phyloP scores from a whole-genome alignment of 768 basidiomycete species.

The Boletales sp. region DNA sequence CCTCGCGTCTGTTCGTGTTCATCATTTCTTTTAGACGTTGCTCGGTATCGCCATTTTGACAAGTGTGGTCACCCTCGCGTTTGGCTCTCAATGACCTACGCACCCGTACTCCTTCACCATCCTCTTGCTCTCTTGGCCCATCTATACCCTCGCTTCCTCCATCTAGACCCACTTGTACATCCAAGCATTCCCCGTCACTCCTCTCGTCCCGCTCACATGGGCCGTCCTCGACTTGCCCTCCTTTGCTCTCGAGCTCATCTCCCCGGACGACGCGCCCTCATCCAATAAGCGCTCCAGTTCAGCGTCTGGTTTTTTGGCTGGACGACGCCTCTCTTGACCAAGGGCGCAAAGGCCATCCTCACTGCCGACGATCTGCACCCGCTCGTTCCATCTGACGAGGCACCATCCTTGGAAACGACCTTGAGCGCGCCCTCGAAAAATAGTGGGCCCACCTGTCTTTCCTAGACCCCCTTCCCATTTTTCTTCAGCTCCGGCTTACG shows the following conservation, averaged over 20 bases:
- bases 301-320: conserved; percentile 89
- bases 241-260: conserved; percentile 65
- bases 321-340: conserved; percentile 73
- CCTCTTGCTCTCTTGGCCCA: conserved; percentile 81
- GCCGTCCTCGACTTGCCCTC: conserved; percentile 47
- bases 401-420: conserved; percentile 55
- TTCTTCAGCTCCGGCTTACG: conserved; percentile 57
- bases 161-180: conserved; percentile 61
- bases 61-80: too few relatives aligned
- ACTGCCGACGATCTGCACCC: conserved; percentile 85
- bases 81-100: conserved; percentile 59
- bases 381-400: conserved; percentile 64
- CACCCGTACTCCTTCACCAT: conserved; percentile 66
- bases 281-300: too few relatives aligned
- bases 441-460: conserved; percentile 46
- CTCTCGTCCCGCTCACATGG: conserved; percentile 45
- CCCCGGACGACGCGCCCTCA: conserved; percentile 52
- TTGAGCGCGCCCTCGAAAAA: conserved; percentile 61
- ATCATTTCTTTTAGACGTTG: too few relatives aligned
- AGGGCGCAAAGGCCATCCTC: conserved; percentile 62
- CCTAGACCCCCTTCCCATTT: neutral
- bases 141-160: conserved; percentile 47
- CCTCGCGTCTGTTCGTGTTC: too few relatives aligned
- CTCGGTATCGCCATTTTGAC: too few relatives aligned
- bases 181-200: conserved; percentile 25